A percentile compares a stretch with the other conserved stretches of the same genome.
phyloP scores from a whole-genome alignment of 129 eudicot genomes.

The Glebionis coronaria region DNA sequence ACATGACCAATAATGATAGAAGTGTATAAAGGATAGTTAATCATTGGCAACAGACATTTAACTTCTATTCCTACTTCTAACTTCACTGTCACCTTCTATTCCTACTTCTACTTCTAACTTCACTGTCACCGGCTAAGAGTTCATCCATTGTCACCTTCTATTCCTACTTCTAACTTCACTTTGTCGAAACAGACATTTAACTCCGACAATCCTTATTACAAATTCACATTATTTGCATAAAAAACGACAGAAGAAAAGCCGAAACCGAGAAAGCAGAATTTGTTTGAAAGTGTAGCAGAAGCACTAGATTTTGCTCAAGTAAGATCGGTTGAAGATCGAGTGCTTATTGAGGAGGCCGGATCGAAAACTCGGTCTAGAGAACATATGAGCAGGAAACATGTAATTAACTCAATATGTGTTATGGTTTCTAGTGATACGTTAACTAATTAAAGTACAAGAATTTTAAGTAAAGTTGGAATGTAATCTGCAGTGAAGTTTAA shows the following conservation, averaged over 20 bases:
- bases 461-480: too few relatives aligned
- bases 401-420: conserved; percentile 10
- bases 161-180: conserved; percentile 35
- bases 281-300: conserved; percentile 82
- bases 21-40: too few relatives aligned
- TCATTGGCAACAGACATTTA: too few relatives aligned
- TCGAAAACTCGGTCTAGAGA: conserved; percentile 70
- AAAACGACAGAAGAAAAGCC: conserved; percentile 49
- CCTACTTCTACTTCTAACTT: too few relatives aligned
- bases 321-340: conserved; percentile 81
- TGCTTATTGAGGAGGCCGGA: conserved; percentile 81
- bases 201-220: conserved; percentile 14
- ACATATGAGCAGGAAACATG: conserved; percentile 81
- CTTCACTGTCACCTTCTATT: too few relatives aligned
- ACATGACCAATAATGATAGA: too few relatives aligned
- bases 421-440: too few relatives aligned
- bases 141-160: conserved; percentile 48
- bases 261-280: conserved; percentile 54
- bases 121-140: conserved; percentile 52
- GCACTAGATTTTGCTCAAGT: conserved; percentile 95
- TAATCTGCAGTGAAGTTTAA: too few relatives aligned
- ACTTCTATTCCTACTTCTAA: too few relatives aligned
- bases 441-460: too few relatives aligned
- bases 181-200: conserved; percentile 16
- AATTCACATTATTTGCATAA: conserved; percentile 29